Base-by-base conservation (phyloP, 2,329 filamentous ascomycete species). In the Talaromyces albobiverticillius region DNA sequence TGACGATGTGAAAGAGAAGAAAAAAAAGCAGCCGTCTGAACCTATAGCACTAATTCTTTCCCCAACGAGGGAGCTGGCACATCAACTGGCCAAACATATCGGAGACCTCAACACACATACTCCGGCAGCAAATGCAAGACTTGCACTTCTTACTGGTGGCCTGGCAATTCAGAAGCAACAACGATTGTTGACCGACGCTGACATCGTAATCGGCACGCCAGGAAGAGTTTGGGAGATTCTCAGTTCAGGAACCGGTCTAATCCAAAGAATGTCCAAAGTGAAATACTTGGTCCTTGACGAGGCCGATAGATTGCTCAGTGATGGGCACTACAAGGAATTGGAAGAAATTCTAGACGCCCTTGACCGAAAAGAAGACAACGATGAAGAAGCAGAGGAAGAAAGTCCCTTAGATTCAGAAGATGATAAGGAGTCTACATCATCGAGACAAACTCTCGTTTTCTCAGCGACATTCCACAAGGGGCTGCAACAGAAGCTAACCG, bases 101-200 rank as follows among this genome's bases (percentile, higher is more conserved):
- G 87, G 82, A 46, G 83, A 85, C 0, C 77, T 99, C 4, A 93
- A 87, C 66, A 78, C 82, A 0, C 80, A 79, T 51, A 78, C 84
- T 0, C 84, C 88, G 0, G 87, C 87, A 53, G 80, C 75, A 3
- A 69, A 74, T 36, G 81, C 81, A 2, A 73, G 69, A 13, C 78
- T 96, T n/a, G 91, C 89, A 49, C 90, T 93, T 0, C 81, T 99
- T 6, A 99, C 93, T 0, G 94, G 94, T 62, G 94, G 94, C 38
- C 73, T 99, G 29, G 95, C 94, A 2, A 82, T 96, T n/a, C 87
- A 94, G 60, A 99, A 99, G 73, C 94, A 99, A 68, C 88, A 95
- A 65, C 83, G 94, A 46, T 85, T 93, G 64, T 74, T 99, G 22
- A 82, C 85, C 45, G 85, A 86, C 64, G 93, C 93, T 2, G 91